Percentiles rank a stretch among this genome's conserved stretches.
Evolutionary conservation across 129 eudicot genomes (phyloP).

Genomic region (Escallonia herrerae): DNA sequence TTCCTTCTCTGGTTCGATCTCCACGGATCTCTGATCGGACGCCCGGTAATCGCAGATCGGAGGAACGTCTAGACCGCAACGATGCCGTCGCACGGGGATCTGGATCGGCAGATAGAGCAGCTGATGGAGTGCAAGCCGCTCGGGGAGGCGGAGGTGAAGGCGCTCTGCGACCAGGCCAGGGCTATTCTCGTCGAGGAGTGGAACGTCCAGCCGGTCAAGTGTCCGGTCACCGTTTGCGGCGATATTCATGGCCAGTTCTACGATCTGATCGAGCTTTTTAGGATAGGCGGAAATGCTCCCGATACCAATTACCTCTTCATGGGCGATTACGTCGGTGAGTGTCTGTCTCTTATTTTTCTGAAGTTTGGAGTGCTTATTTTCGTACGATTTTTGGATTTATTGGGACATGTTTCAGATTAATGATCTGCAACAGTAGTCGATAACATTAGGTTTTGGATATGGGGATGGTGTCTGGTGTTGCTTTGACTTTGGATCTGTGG

Average conservation of each 20-base stretch:
- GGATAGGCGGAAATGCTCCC: slow-evolving; percentile 33
- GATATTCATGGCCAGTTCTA: slow-evolving; percentile 35
- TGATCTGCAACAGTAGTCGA: too few relatives aligned
- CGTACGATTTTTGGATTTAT: neutral
- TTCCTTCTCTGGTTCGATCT: too few relatives aligned
- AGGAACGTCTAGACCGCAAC: neutral
- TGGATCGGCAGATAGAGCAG: slow-evolving; percentile 39
- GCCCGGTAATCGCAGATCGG: slow-evolving; percentile 17
- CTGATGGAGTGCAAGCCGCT: slow-evolving; percentile 34
- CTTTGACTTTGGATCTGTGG: too few relatives aligned
- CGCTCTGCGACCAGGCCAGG: slow-evolving; percentile 35
- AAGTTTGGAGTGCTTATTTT: neutral
- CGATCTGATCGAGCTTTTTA: slow-evolving; percentile 32
- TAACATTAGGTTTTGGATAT: too few relatives aligned
- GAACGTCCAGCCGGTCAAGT: slow-evolving; percentile 37
- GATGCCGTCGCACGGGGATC: slow-evolving; percentile 41
- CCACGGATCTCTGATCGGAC: neutral
- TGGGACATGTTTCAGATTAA: neutral
- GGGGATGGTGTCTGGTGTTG: too few relatives aligned
- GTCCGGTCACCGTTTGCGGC: slow-evolving; percentile 35
- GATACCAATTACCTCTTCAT: slow-evolving; percentile 40
- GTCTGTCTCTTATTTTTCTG: neutral
- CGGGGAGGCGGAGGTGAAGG: slow-evolving; percentile 27
- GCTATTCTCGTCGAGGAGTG: slow-evolving; percentile 40
- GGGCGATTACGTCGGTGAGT: slow-evolving; percentile 42